Percentiles rank a stretch among this genome's conserved stretches.
Evolutionary conservation across 148 eudicot genomes (phyloP).

Genomic region (Beta vulgaris): DNA sequence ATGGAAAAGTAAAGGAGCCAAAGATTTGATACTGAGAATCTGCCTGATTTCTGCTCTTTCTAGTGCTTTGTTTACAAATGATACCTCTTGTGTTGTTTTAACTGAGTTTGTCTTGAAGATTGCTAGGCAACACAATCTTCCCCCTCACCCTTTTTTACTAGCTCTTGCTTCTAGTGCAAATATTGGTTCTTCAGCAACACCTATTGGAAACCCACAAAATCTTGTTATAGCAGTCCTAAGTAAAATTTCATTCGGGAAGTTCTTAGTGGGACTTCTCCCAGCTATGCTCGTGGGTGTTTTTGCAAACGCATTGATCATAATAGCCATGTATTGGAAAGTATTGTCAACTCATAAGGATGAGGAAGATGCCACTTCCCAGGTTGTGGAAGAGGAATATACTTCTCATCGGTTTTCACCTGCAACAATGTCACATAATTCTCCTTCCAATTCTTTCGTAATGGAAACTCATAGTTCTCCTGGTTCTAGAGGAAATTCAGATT

Average conservation of each 20-base stretch:
- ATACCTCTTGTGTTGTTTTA: slow-evolving; percentile 77
- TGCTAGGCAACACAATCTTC: slow-evolving; percentile 77
- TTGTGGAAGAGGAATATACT: slow-evolving; percentile 54
- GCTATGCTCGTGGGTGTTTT: slow-evolving; percentile 56
- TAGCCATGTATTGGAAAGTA: slow-evolving; percentile 70
- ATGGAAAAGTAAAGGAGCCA: slow-evolving; percentile 71
- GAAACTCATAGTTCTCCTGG: slow-evolving; percentile 25
- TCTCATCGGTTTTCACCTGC: slow-evolving; percentile 85
- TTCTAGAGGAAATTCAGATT: slow-evolving; percentile 24
- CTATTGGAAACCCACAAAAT: slow-evolving; percentile 61
- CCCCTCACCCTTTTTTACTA: slow-evolving; percentile 78
- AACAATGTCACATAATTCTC: slow-evolving; percentile 53
- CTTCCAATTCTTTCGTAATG: slow-evolving; percentile 41
- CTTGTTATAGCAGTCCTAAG: slow-evolving; percentile 48
- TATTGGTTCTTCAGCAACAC: slow-evolving; percentile 86
- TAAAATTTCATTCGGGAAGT: slow-evolving; percentile 42
- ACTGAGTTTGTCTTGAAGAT: slow-evolving; percentile 85
- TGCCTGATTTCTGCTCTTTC: slow-evolving; percentile 79
- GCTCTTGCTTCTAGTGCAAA: slow-evolving; percentile 92
- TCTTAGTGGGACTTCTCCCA: slow-evolving; percentile 35
- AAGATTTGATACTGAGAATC: slow-evolving; percentile 73
- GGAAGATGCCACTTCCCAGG: slow-evolving; percentile 53
- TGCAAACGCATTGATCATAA: slow-evolving; percentile 44
- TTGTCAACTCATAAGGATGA: slow-evolving; percentile 64
- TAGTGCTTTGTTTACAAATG: slow-evolving; percentile 89